Percentiles rank a stretch among this genome's conserved stretches.
These are phyloP conservation scores for Chrysanthemum lavandulifolium DNA, from an alignment of 129 eudicot genomes.

Conservation along the genomic window DNA sequence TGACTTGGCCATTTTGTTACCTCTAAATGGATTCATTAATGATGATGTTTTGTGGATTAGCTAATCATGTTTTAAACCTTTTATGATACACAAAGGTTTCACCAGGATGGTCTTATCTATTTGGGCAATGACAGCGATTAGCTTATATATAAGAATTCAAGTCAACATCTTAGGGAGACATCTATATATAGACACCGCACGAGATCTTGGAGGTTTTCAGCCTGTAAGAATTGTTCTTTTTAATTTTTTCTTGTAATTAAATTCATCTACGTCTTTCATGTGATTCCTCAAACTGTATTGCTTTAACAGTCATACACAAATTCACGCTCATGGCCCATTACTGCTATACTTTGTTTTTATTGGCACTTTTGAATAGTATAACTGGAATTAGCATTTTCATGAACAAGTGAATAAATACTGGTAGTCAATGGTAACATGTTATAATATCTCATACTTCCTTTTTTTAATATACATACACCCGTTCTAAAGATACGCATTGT, in stretches of 20 bases:
- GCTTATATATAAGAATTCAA: slow-evolving; percentile 90
- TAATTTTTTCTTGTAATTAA: slow-evolving; percentile 2
- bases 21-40: background rate
- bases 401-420: background rate
- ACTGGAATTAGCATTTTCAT: slow-evolving; percentile 3
- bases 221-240: slow-evolving; percentile 52
- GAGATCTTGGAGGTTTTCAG: slow-evolving; percentile 67
- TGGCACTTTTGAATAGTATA: slow-evolving; percentile 1
- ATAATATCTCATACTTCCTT: too few relatives aligned
- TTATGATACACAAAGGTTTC: slow-evolving; percentile 55
- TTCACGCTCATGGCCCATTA: background rate
- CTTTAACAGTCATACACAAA: background rate
- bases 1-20: background rate
- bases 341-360: background rate
- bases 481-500: background rate
- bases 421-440: background rate
- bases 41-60: background rate
- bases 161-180: slow-evolving; percentile 98
- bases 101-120: slow-evolving; percentile 80
- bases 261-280: slow-evolving; percentile 3
- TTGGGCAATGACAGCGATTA: slow-evolving; percentile 82
- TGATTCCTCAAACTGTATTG: background rate
- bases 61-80: slow-evolving; percentile 9
- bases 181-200: slow-evolving; percentile 88
- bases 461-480: too few relatives aligned